Evolutionary conservation across 2,329 filamentous ascomycete species (phyloP).

Genomic region (Hypoxylon sp.): DNA sequence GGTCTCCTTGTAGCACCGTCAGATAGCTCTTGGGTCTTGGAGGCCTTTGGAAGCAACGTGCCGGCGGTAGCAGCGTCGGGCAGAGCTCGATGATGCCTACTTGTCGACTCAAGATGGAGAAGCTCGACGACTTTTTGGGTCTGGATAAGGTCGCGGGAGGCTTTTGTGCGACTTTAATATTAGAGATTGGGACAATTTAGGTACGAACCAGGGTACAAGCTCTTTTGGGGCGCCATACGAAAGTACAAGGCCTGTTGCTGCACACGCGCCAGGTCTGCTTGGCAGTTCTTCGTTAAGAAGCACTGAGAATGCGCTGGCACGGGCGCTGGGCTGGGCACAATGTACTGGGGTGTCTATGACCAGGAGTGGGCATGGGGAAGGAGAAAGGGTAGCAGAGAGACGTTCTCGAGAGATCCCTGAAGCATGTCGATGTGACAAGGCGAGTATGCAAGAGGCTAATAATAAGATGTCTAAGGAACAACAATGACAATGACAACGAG

Average conservation of each 20-base stretch:
- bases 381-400: constrained; percentile 32
- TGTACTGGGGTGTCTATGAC: constrained; percentile 37
- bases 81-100: constrained; percentile 48
- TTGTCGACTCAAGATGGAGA: constrained; percentile 49
- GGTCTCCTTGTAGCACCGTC: constrained; percentile 51
- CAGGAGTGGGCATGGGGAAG: constrained; percentile 44
- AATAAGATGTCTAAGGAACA: constrained; percentile 39
- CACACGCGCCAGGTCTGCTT: constrained; percentile 52
- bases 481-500: constrained; percentile 30
- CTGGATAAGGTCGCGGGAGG: constrained; percentile 51
- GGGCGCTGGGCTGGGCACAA: constrained; percentile 43
- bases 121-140: constrained; percentile 49
- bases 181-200: constrained; percentile 53
- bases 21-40: constrained; percentile 48
- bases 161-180: constrained; percentile 56
- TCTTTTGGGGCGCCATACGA: constrained; percentile 48
- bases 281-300: constrained; percentile 49
- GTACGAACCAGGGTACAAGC: constrained; percentile 50
- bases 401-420: constrained; percentile 39
- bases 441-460: constrained; percentile 43
- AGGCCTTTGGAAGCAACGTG: constrained; percentile 49
- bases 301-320: constrained; percentile 51
- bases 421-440: constrained; percentile 42
- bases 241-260: constrained; percentile 47
- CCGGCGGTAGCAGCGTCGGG: constrained; percentile 47